Base-by-base conservation (phyloP, 2,329 filamentous ascomycete species). In the Calonectria montana region DNA sequence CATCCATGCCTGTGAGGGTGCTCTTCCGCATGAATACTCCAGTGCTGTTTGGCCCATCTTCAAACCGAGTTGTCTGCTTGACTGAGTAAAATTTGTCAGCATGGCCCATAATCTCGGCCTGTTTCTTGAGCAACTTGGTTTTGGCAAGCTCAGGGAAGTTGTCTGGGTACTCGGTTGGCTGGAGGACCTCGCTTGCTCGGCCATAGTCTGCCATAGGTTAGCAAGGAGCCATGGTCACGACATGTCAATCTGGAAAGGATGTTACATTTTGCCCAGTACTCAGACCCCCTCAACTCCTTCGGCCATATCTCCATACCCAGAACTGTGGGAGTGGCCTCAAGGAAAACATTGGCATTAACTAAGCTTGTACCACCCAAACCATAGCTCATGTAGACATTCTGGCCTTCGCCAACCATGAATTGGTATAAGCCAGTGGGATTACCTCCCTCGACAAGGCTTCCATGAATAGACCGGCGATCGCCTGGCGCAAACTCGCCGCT, bases 311-410 rank as follows among this genome's bases (percentile, higher is more conserved):
- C 84, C 81, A 90, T 85, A 2, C 81, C 78, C 69, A 93, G 80
- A 0, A 89, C 89, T 5, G 85, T 84, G 16, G 87, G 80, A 69
- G 92, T 90, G 3, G 90, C 88, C 74, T 89, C 86, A 18, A 93
- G 82, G 75, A 92, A 94, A 2, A 93, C 89, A 77, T 93, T 93
- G 18, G 91, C 91, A 74, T 93, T 93, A 50, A 93, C 87, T 29
- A 93, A 80, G 78, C 90, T 92, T 2, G 91, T 92, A 8, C 91
- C 91, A 13, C 91, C 92, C 37, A 93, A 88, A 1, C 91, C 90
- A 80, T 91, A 91, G 43, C 86, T 87, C n/a, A 90, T 87, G 31
- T 92, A 83, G 0, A 89, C 89, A 80, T 91, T 92, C 76, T 93
- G 90, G 0, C 91, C 91, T 69, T 91, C 87, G 1, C 92, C 91